phyloP scores from a whole-genome alignment of 179 eudicot species.

The Nepenthes alata region DNA sequence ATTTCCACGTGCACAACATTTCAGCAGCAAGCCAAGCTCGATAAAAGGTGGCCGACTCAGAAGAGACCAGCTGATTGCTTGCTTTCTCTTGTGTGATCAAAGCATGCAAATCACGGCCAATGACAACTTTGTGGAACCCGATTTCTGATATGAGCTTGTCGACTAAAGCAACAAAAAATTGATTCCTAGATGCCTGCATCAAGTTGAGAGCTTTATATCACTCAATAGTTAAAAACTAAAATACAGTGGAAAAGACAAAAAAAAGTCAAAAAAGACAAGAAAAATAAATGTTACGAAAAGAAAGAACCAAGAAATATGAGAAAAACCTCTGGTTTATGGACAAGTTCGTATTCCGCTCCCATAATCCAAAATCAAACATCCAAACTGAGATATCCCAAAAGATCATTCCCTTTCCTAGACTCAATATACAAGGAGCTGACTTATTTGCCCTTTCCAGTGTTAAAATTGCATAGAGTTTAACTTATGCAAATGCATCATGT shows the following conservation, averaged over 20 bases:
- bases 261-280: background rate
- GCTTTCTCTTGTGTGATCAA: slow-evolving; percentile 19
- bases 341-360: too few species aligned
- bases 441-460: too few species aligned
- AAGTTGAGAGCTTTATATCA: background rate
- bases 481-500: background rate
- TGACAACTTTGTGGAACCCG: slow-evolving; percentile 49
- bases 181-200: slow-evolving; percentile 42
- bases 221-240: background rate
- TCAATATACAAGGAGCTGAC: too few species aligned
- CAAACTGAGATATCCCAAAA: too few species aligned
- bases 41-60: slow-evolving; percentile 21
- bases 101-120: slow-evolving; percentile 21
- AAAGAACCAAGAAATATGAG: background rate
- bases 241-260: background rate
- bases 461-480: too few species aligned
- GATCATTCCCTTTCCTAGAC: too few species aligned
- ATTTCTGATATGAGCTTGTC: slow-evolving; percentile 59
- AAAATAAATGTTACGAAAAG: background rate
- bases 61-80: slow-evolving; percentile 11
- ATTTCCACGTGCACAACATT: slow-evolving; percentile 87
- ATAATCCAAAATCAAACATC: too few species aligned
- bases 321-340: background rate
- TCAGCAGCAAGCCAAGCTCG: slow-evolving; percentile 95
- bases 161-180: slow-evolving; percentile 44